Evolutionary conservation across 2,329 filamentous ascomycete species (phyloP).

Genomic region (Ascosphaera aggregata): DNA sequence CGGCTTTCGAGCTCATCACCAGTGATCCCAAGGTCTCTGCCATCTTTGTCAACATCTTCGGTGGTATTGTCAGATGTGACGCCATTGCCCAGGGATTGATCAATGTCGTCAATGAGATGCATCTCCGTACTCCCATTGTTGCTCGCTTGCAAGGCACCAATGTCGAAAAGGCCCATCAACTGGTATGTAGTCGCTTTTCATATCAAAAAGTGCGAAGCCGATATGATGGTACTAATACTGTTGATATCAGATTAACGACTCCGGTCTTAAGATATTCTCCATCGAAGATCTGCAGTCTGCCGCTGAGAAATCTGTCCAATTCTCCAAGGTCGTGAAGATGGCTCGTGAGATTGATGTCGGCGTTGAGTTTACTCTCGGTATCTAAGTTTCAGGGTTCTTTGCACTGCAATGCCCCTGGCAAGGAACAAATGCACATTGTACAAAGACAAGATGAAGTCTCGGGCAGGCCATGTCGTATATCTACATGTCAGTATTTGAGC

Average conservation of each 20-base stretch:
- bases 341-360: constrained; percentile 93
- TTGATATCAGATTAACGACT: constrained; percentile 70
- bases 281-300: constrained; percentile 95
- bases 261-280: constrained; percentile 97
- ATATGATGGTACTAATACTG: constrained; percentile 1
- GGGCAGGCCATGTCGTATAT: too few relatives aligned
- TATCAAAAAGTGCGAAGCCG: constrained; percentile 1
- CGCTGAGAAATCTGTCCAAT: constrained; percentile 94
- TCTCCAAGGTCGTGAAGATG: constrained; percentile 98
- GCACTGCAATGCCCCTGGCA: too few relatives aligned
- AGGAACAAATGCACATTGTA: not conserved
- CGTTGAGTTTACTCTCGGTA: constrained; percentile 84
- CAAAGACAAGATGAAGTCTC: too few relatives aligned
- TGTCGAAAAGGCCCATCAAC: constrained; percentile 77
- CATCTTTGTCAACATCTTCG: constrained; percentile 99
- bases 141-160: constrained; percentile 96
- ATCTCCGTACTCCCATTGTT: constrained; percentile 91
- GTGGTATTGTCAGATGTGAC: constrained; percentile 94
- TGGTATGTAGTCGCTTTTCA: constrained; percentile 27
- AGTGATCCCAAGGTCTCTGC: constrained; percentile 94
- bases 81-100: constrained; percentile 92
- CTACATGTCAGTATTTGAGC: too few relatives aligned
- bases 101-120: constrained; percentile 80
- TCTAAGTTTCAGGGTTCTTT: too few relatives aligned
- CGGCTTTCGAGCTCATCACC: constrained; percentile 96